Evolutionary conservation across 2,329 filamentous ascomycete genomes (phyloP).

Genomic region (Pyricularia grisea): DNA sequence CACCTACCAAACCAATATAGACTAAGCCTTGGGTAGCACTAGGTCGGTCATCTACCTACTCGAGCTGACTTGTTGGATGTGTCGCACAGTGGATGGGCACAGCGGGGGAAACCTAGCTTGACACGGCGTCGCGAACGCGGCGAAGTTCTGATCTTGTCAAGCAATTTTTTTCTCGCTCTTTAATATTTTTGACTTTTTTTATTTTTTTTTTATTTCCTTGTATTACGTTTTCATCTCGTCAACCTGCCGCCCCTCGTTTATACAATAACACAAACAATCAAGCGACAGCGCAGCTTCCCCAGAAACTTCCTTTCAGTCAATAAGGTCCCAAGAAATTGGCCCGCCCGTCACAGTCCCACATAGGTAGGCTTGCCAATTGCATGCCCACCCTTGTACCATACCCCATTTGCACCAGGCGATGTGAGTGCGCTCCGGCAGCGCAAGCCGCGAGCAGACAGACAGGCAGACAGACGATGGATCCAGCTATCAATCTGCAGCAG

Average conservation of each 20-base stretch:
- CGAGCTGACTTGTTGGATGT: not conserved
- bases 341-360: not conserved
- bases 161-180: not conserved
- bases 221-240: not conserved
- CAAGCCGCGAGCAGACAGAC: not conserved
- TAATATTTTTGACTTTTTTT: not conserved
- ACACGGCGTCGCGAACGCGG: not conserved
- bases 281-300: not conserved
- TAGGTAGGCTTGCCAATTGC: not conserved
- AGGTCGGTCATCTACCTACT: not conserved
- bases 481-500: slow-evolving; percentile 4
- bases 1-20: not conserved
- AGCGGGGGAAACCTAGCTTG: not conserved
- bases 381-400: not conserved
- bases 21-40: not conserved
- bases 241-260: not conserved
- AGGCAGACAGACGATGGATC: not conserved
- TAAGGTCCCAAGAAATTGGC: not conserved
- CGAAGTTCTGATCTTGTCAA: not conserved
- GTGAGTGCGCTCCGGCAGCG: not conserved
- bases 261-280: not conserved
- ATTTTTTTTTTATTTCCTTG: not conserved
- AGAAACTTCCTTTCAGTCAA: not conserved
- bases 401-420: not conserved
- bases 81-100: not conserved